A percentile compares a stretch with the other conserved stretches of the same genome.
phyloP scores from a whole-genome alignment of 345 rosid genomes.

The Melaleuca alternifolia region DNA sequence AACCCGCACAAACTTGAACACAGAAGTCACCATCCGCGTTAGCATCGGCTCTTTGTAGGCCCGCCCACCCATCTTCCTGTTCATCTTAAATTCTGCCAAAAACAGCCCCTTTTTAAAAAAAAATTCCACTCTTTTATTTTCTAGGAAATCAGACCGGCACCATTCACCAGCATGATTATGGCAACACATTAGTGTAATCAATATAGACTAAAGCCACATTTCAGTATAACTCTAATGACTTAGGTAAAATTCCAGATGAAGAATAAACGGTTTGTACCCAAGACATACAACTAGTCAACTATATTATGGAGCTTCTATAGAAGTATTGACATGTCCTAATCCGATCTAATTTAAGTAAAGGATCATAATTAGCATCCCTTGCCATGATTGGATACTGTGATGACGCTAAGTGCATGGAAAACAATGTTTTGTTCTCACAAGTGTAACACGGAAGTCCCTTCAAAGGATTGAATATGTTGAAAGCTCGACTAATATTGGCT shows the following conservation, averaged over 20 bases:
- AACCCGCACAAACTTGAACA: conserved; percentile 21
- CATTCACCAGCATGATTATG: neutral
- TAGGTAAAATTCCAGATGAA: neutral
- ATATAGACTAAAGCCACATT: neutral
- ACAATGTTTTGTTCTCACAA: neutral
- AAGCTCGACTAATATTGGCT: neutral
- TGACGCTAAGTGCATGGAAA: neutral
- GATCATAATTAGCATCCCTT: neutral
- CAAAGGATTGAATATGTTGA: neutral
- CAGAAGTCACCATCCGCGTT: conserved; percentile 24
- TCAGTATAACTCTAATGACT: neutral
- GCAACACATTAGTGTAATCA: neutral
- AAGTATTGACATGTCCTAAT: neutral
- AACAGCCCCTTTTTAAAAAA: neutral
- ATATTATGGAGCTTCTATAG: neutral
- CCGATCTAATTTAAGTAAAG: neutral
- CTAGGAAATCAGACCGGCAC: neutral
- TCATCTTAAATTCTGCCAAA: neutral
- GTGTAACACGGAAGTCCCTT: neutral
- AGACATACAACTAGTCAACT: neutral
- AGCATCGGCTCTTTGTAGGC: conserved; percentile 27
- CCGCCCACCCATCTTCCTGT: conserved; percentile 12
- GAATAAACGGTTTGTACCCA: neutral
- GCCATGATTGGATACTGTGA: neutral
- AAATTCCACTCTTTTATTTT: neutral